Percentiles rank a stretch among this genome's conserved stretches.
Evolutionary conservation across 345 rosid genomes (phyloP).

Genomic region (Erucastrum elatum): DNA sequence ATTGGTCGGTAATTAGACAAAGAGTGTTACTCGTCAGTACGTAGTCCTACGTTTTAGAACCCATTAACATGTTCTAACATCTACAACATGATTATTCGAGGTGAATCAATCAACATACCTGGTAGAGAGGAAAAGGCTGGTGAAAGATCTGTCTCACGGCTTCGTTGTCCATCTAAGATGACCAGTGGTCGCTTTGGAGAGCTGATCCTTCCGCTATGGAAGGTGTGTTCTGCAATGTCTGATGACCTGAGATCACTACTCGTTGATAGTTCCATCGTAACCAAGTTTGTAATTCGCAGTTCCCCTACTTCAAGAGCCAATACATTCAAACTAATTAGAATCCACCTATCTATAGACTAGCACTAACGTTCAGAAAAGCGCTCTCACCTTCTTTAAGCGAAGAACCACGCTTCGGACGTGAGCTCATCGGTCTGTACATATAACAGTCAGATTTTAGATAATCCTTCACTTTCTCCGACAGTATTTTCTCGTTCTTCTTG

Average conservation of each 20-base stretch:
- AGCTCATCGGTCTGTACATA: slow-evolving; percentile 45
- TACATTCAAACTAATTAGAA: neutral
- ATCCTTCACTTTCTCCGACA: slow-evolving; percentile 40
- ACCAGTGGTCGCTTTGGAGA: neutral
- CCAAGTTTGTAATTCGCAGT: slow-evolving; percentile 24
- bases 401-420: slow-evolving; percentile 20
- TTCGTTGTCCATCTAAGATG: slow-evolving; percentile 19
- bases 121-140: slow-evolving; percentile 5
- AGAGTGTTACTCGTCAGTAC: neutral
- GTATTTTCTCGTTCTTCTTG: slow-evolving; percentile 33
- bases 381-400: slow-evolving; percentile 34
- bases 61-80: neutral
- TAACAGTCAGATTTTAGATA: slow-evolving; percentile 52
- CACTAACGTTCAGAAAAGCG: neutral
- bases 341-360: neutral
- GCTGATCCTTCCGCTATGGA: neutral
- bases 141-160: slow-evolving; percentile 16
- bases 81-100: neutral
- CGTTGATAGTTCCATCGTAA: slow-evolving; percentile 28
- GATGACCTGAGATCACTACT: neutral
- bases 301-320: slow-evolving; percentile 26
- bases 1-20: neutral
- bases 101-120: neutral
- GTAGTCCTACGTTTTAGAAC: neutral
- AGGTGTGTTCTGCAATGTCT: neutral